Evolutionary conservation across 345 rosid genomes (phyloP).

Genomic region (Ricinus communis): DNA sequence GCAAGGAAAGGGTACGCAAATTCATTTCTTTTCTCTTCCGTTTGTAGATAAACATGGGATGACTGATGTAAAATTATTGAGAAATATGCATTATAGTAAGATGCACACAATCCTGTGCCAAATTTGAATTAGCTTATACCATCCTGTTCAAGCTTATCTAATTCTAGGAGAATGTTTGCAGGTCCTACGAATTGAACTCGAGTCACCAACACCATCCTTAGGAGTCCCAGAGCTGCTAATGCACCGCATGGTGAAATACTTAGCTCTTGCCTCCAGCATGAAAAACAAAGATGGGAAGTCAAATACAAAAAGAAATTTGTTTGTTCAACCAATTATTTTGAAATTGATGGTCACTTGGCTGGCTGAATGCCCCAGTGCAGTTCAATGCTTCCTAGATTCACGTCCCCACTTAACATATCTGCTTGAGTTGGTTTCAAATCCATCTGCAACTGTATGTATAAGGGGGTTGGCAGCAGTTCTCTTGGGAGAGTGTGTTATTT

Average conservation of each 20-base stretch:
- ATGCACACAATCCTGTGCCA: not conserved
- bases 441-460: slow-evolving; percentile 62
- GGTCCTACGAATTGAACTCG: slow-evolving; percentile 80
- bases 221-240: slow-evolving; percentile 84
- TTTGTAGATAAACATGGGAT: slow-evolving; percentile 3
- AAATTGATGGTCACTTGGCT: slow-evolving; percentile 92
- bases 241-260: slow-evolving; percentile 85
- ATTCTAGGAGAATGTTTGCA: slow-evolving; percentile 30
- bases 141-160: slow-evolving; percentile 2
- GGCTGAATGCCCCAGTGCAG: slow-evolving; percentile 76
- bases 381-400: slow-evolving; percentile 81
- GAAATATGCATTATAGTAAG: not conserved
- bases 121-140: not conserved
- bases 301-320: slow-evolving; percentile 38
- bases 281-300: slow-evolving; percentile 71
- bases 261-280: slow-evolving; percentile 81
- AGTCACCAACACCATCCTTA: slow-evolving; percentile 64
- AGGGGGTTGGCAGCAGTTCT: slow-evolving; percentile 84
- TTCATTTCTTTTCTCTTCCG: not conserved
- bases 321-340: slow-evolving; percentile 74
- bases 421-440: slow-evolving; percentile 71
- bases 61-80: not conserved
- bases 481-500: slow-evolving; percentile 80
- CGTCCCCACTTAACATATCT: slow-evolving; percentile 80
- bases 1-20: slow-evolving; percentile 82